Conservation (phyloP, 495 filamentous ascomycete genomes). For the Peziza echinospora region DNA sequence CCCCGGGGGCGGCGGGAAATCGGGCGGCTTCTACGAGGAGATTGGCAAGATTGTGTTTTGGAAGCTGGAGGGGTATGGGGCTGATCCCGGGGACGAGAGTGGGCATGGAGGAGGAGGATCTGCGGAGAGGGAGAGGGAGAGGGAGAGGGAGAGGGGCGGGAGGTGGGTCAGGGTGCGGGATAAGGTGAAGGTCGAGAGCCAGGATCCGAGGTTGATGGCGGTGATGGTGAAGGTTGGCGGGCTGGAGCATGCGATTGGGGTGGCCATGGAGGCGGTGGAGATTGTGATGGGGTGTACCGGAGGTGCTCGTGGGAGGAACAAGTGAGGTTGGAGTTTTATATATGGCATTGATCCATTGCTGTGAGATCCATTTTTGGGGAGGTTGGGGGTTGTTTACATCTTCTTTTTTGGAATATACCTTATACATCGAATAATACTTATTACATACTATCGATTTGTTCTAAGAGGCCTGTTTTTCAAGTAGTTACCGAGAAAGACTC, state of each 20-base stretch:
- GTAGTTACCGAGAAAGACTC: no score
- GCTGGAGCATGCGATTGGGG: conserved; percentile 47
- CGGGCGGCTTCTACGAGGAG: background rate
- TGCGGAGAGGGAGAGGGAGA: conserved; percentile 9
- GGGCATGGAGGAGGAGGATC: conserved; percentile 1
- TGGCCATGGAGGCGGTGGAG: conserved; percentile 47
- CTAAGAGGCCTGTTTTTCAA: no score
- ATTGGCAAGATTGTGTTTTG: background rate
- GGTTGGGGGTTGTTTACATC: no score
- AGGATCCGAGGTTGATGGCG: conserved; percentile 75
- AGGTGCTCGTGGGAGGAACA: no score
- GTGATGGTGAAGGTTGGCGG: conserved; percentile 70
- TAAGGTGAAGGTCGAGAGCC: conserved; percentile 74
- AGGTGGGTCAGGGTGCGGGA: conserved; percentile 70
- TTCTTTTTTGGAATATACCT: no score
- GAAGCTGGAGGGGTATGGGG: background rate
- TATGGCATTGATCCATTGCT: no score
- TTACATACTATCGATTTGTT: no score
- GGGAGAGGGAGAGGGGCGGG: conserved; percentile 28
- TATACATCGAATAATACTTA: no score
- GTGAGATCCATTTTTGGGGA: no score
- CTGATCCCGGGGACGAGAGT: no score
- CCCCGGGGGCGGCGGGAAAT: background rate
- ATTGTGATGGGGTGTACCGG: conserved; percentile 57
- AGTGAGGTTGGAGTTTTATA: no score